These are phyloP conservation scores for Cercophora samala DNA, from an alignment of 495 filamentous ascomycete genomes.

Conservation along the genomic window DNA sequence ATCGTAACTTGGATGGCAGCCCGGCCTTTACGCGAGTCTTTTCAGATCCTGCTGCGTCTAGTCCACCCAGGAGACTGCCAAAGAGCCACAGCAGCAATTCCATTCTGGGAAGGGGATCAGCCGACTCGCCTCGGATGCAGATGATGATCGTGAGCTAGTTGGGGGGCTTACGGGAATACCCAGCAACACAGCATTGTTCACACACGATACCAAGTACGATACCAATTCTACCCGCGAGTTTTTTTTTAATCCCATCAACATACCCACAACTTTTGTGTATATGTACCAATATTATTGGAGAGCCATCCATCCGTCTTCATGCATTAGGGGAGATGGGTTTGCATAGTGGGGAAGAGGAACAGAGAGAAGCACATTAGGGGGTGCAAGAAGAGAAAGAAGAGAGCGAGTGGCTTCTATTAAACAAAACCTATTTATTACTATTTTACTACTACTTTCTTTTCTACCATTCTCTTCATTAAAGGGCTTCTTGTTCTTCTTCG, in stretches of 20 bases:
- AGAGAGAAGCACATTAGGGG: neutral
- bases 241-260: neutral
- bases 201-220: neutral
- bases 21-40: conserved; percentile 64
- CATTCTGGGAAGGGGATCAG: conserved; percentile 46
- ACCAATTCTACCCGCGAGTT: conserved; percentile 2
- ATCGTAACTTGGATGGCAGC: conserved; percentile 46
- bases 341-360: neutral
- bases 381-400: neutral
- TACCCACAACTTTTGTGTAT: conserved; percentile 12
- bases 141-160: conserved; percentile 63
- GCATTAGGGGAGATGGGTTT: neutral
- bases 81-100: conserved; percentile 52
- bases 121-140: conserved; percentile 58
- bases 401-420: neutral
- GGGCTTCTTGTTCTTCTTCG: too few species aligned
- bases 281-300: conserved; percentile 18
- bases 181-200: neutral
- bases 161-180: neutral
- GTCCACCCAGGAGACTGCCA: conserved; percentile 45
- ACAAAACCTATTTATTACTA: neutral
- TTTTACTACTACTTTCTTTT: neutral
- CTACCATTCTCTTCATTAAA: too few species aligned
- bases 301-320: too few species aligned
- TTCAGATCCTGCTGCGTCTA: conserved; percentile 48